Conservation (phyloP, 148 eudicot species). For the Camellia lanceoleosa region DNA sequence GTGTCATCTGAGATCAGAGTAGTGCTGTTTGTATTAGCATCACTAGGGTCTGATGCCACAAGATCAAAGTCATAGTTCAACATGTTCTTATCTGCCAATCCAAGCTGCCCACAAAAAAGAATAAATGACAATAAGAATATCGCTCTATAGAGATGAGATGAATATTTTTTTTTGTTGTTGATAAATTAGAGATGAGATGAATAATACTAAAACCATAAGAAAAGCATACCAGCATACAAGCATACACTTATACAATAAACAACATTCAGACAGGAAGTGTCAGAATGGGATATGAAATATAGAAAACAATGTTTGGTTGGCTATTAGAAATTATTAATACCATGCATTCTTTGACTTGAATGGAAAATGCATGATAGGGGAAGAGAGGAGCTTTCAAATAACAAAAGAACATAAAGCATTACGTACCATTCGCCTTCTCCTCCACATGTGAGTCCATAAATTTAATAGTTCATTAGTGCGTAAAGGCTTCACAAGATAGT, state of each 20-base stretch:
- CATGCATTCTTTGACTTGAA: neutral
- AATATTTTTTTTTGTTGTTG: too few species aligned
- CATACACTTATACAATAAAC: neutral
- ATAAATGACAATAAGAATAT: constrained; percentile 1
- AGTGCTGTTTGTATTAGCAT: constrained; percentile 92
- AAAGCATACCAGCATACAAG: neutral
- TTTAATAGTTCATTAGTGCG: constrained; percentile 91
- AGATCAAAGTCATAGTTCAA: constrained; percentile 66
- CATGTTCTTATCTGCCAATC: constrained; percentile 83
- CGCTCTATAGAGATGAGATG: neutral
- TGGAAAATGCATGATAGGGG: constrained; percentile 1
- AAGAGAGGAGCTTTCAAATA: constrained; percentile 18
- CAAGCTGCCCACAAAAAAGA: constrained; percentile 64
- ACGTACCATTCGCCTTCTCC: constrained; percentile 78
- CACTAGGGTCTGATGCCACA: constrained; percentile 85
- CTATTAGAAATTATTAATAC: neutral
- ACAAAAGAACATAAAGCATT: constrained; percentile 10
- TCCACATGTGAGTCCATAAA: constrained; percentile 99
- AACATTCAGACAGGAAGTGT: neutral
- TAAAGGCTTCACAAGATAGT: constrained; percentile 95
- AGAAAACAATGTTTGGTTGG: neutral
- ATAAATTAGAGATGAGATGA: neutral
- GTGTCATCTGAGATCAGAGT: constrained; percentile 96
- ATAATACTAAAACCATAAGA: neutral
- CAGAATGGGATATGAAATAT: neutral